phyloP scores from a whole-genome alignment of 495 filamentous ascomycete genomes.

The Ramalina peruviana region DNA sequence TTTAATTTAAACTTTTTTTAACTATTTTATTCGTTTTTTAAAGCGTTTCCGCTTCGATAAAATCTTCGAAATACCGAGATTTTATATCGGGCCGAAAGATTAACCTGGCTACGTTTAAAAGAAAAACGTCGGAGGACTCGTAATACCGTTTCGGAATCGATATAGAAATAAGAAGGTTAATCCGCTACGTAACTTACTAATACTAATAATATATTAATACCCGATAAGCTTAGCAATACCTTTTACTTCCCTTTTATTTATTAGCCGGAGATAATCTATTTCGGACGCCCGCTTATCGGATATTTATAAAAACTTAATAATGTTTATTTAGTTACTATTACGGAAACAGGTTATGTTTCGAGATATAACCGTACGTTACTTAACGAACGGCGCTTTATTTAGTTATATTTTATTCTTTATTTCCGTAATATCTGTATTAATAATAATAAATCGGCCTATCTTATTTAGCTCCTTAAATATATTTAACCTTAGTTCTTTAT shows the following conservation, averaged over 20 bases:
- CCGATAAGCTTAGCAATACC: slow-evolving; percentile 9
- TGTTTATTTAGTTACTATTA: background rate
- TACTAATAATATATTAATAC: slow-evolving; percentile 9
- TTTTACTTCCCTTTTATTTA: slow-evolving; percentile 11
- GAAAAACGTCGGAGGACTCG: slow-evolving; percentile 7
- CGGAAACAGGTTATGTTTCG: background rate
- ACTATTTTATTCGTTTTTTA: background rate
- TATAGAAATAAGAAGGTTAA: slow-evolving; percentile 12
- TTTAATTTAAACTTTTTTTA: slow-evolving; percentile 10
- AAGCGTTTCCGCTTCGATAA: slow-evolving; percentile 6
- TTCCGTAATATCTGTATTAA: background rate
- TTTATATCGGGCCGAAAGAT: slow-evolving; percentile 5
- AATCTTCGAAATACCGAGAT: slow-evolving; percentile 1
- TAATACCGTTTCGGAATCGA: slow-evolving; percentile 7
- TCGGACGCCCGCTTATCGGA: slow-evolving; percentile 12
- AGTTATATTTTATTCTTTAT: slow-evolving; percentile 3
- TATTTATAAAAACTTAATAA: slow-evolving; percentile 12
- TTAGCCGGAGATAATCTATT: slow-evolving; percentile 9
- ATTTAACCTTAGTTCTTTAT: slow-evolving; percentile 15
- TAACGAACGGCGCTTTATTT: background rate
- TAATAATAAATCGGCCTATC: background rate
- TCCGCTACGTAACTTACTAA: slow-evolving; percentile 6
- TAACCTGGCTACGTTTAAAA: slow-evolving; percentile 8
- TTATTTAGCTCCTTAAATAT: slow-evolving; percentile 1
- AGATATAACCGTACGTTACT: slow-evolving; percentile 4